Evolutionary conservation across 805 yeast species (phyloP), one percentile per base, ranked within the genome.

Genomic region (Saturnispora besseyi): DNA sequence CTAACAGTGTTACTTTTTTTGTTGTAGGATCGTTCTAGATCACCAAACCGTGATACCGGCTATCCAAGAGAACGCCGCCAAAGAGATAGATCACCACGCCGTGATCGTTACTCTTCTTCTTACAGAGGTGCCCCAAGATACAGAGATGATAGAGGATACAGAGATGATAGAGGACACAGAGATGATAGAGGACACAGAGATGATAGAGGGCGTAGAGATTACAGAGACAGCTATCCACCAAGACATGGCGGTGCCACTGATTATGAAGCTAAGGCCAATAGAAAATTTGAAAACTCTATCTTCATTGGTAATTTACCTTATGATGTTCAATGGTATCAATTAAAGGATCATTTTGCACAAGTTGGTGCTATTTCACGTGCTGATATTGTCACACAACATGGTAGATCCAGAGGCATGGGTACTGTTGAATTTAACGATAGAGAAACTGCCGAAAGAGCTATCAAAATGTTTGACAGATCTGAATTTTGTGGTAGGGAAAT

Each of bases 381-480:
- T 3, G 96, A 89, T 64, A 82, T 90, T 48, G 83, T 88, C 42
- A 81, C 82, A 2, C 75, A 78, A 53, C 78, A 82, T 57, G 95
- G 95, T 50, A 84, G 84, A 60, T 83, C 88, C 61, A 75, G 91
- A 68, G 95, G 95, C 54, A 84, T 84, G 91, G 91, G 90, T 38
- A 87, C 96, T 24, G 96, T 89, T 40, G 96, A 89, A 65, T 90
- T 83, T 60, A 71, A 79, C 11, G 71, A 71, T 51, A 73, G 73
- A 52, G 81, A 76, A 15, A 84, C 80, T 50, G 96, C 87, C 5
- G 74, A 72, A 44, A 73, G 70, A 24, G 96, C 96, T 11, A 87
- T 89, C 59, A 68, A 72, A 48, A 73, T 78, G 57, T 83, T 74
- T 59, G 84, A 86, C 66, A 82, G 86, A 60, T 72, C 81, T 30